phyloP scores from a whole-genome alignment of 2,329 filamentous ascomycete species.

The Metarhizium robertsii region DNA sequence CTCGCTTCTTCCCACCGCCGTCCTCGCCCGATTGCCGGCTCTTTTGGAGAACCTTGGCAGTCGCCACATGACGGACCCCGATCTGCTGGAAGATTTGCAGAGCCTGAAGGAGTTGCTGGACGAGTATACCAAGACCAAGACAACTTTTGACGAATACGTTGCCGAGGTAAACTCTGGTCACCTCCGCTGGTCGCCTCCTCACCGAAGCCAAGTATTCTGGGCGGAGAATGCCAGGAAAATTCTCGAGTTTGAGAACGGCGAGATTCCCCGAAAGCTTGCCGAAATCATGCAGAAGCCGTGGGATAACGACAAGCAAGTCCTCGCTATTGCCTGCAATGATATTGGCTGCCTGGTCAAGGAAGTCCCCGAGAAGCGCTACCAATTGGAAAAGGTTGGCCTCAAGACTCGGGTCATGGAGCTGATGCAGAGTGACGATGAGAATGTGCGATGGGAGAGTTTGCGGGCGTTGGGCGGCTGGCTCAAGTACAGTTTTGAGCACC shows the following conservation, averaged over 20 bases:
- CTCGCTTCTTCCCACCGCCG: slow-evolving; percentile 72
- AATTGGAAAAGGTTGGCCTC: slow-evolving; percentile 74
- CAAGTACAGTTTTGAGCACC: slow-evolving; percentile 51
- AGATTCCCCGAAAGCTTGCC: slow-evolving; percentile 70
- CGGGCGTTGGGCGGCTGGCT: slow-evolving; percentile 64
- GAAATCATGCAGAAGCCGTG: slow-evolving; percentile 69
- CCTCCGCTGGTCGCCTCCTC: slow-evolving; percentile 85
- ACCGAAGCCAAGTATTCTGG: slow-evolving; percentile 83
- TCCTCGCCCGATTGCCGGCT: slow-evolving; percentile 70
- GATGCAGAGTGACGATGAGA: slow-evolving; percentile 83
- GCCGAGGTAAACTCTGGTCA: slow-evolving; percentile 81
- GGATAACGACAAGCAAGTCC: slow-evolving; percentile 75
- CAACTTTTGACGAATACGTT: slow-evolving; percentile 80
- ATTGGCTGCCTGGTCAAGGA: slow-evolving; percentile 83
- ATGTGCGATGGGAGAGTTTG: slow-evolving; percentile 86
- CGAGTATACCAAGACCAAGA: slow-evolving; percentile 61
- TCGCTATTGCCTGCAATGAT: slow-evolving; percentile 90
- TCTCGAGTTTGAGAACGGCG: slow-evolving; percentile 71
- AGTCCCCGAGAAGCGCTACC: slow-evolving; percentile 71
- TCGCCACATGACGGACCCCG: slow-evolving; percentile 55
- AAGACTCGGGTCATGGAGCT: slow-evolving; percentile 88
- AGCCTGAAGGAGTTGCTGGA: slow-evolving; percentile 54
- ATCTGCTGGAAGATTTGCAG: slow-evolving; percentile 53
- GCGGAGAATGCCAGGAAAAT: slow-evolving; percentile 83
- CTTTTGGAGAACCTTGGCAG: slow-evolving; percentile 54